phyloP scores from a whole-genome alignment of 768 basidiomycete genomes.

The Mycena belliarum region DNA sequence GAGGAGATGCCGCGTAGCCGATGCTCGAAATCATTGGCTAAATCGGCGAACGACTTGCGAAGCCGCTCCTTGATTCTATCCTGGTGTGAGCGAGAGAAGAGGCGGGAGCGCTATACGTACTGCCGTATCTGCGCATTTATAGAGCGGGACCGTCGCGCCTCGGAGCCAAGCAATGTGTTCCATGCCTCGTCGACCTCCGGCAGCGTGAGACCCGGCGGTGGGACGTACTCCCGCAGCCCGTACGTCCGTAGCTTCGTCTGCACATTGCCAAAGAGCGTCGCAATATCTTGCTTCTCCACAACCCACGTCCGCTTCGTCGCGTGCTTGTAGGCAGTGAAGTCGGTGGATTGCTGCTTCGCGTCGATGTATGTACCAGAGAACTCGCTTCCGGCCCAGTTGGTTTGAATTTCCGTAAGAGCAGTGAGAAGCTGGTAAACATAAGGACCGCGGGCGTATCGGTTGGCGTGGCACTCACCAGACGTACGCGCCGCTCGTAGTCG shows the following conservation, averaged over 20 bases:
- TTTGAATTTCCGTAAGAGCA: conserved; percentile 66
- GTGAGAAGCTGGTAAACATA: conserved; percentile 54
- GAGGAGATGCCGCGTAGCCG: conserved; percentile 65
- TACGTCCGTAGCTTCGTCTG: conserved; percentile 94
- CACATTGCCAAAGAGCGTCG: conserved; percentile 87
- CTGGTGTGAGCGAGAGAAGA: conserved; percentile 2
- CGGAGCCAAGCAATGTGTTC: conserved; percentile 69
- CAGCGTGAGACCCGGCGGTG: conserved; percentile 67
- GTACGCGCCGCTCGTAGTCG: conserved; percentile 89
- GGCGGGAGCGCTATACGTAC: conserved; percentile 45
- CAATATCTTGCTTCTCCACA: conserved; percentile 84
- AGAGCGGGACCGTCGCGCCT: conserved; percentile 72
- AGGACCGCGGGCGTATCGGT: neutral
- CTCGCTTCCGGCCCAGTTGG: conserved; percentile 63
- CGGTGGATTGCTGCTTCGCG: conserved; percentile 73
- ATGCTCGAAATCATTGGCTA: conserved; percentile 77
- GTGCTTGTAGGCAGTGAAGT: conserved; percentile 80
- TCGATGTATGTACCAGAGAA: conserved; percentile 79
- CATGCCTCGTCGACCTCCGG: conserved; percentile 79
- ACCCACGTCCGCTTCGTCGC: conserved; percentile 87
- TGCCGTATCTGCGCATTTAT: conserved; percentile 90
- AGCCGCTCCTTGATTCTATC: conserved; percentile 79
- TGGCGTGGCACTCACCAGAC: conserved; percentile 47
- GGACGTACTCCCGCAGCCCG: conserved; percentile 80
- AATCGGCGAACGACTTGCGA: conserved; percentile 72